These are phyloP conservation scores for Ulmus americana DNA, from an alignment of 331 rosid species.

Conservation along the genomic window DNA sequence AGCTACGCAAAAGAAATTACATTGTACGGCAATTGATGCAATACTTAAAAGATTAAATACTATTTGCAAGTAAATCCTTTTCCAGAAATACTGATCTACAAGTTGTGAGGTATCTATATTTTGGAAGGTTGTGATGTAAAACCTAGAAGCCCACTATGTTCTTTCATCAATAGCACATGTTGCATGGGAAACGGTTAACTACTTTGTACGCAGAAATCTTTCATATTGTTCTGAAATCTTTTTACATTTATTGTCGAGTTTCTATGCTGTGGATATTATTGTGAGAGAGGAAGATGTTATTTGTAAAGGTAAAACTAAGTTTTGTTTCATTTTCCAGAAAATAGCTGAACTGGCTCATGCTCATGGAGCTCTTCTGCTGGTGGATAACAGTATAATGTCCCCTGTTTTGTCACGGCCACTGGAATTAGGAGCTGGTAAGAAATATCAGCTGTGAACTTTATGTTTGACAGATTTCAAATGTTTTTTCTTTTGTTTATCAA, in stretches of 20 bases:
- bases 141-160: not conserved
- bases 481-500: not conserved
- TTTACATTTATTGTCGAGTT: not conserved
- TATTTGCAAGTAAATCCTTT: not conserved
- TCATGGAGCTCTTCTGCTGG: constrained; percentile 55
- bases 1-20: not conserved
- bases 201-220: not conserved
- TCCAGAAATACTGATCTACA: not conserved
- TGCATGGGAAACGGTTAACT: not conserved
- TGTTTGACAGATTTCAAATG: not conserved
- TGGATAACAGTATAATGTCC: constrained; percentile 93
- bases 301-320: not conserved
- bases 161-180: not conserved
- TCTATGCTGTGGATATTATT: not conserved
- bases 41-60: not conserved
- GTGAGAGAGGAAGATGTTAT: not conserved
- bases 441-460: constrained; percentile 5
- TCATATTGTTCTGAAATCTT: not conserved
- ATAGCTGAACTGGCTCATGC: constrained; percentile 64
- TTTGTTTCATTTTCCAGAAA: constrained; percentile 36
- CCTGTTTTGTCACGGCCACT: constrained; percentile 83
- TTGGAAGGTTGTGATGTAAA: not conserved
- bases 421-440: constrained; percentile 86
- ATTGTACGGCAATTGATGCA: not conserved
- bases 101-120: not conserved